A percentile compares a stretch with the other conserved stretches of the same genome.
phyloP scores from a whole-genome alignment of 306 rosid genomes.

The Ammopiptanthus mongolicus region DNA sequence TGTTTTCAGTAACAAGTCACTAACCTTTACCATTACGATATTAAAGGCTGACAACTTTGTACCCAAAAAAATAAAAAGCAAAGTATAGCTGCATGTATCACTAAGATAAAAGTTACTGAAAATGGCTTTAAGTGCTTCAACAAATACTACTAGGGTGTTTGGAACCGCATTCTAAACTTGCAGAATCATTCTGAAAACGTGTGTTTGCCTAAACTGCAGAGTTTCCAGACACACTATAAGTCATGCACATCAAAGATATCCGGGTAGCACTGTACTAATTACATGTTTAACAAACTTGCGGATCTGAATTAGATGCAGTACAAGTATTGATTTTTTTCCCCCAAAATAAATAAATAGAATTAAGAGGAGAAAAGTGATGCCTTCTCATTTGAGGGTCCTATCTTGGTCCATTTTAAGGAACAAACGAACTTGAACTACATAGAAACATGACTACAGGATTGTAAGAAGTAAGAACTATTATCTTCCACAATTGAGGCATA shows the following conservation, averaged over 20 bases:
- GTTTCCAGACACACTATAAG: no score
- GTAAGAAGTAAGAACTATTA: slow-evolving; percentile 19
- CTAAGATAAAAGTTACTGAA: neutral
- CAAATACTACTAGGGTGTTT: no score
- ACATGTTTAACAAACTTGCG: neutral
- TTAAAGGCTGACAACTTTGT: neutral
- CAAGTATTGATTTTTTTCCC: neutral
- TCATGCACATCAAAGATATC: neutral
- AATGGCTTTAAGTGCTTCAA: neutral
- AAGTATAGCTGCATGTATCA: neutral
- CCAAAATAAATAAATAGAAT: neutral
- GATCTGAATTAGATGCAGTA: neutral
- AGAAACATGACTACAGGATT: slow-evolving; percentile 24
- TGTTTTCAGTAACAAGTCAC: neutral
- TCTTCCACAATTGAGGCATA: slow-evolving; percentile 16
- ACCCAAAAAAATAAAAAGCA: no score
- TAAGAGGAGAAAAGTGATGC: neutral
- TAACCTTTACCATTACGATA: neutral
- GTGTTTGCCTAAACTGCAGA: no score
- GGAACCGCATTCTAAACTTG: no score
- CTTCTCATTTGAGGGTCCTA: neutral
- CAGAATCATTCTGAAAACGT: no score
- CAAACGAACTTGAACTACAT: slow-evolving; percentile 18
- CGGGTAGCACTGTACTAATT: neutral
- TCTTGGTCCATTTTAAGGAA: neutral